Evolutionary conservation across 2,329 filamentous ascomycete genomes (phyloP).

Genomic region (Phoma herbarum): DNA sequence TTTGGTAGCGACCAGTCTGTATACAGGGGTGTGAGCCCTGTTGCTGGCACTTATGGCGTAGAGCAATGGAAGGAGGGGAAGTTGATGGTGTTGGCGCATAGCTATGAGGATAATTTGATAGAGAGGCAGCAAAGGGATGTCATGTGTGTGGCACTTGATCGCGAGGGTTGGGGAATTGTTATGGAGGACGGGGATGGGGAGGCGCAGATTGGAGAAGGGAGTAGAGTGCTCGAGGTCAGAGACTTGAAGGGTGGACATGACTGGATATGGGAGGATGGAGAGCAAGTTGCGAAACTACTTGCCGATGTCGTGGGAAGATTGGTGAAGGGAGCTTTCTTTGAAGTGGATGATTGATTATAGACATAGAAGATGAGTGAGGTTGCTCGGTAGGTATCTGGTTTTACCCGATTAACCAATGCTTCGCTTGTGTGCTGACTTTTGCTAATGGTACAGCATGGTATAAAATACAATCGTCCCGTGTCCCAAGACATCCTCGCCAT

Average conservation of each 20-base stretch:
- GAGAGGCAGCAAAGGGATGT: constrained; percentile 65
- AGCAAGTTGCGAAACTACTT: constrained; percentile 60
- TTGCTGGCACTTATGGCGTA: constrained; percentile 53
- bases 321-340: constrained; percentile 5
- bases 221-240: constrained; percentile 50
- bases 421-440: constrained; percentile 27
- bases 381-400: constrained; percentile 24
- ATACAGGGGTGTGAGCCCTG: constrained; percentile 60
- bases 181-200: constrained; percentile 41
- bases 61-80: constrained; percentile 52
- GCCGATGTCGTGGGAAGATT: constrained; percentile 36
- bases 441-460: constrained; percentile 44
- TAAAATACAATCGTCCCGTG: constrained; percentile 41
- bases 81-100: constrained; percentile 57
- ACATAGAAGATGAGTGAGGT: constrained; percentile 4
- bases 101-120: constrained; percentile 59
- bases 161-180: constrained; percentile 51
- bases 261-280: constrained; percentile 69
- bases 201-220: constrained; percentile 36
- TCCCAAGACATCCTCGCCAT: background rate
- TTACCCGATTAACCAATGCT: constrained; percentile 33
- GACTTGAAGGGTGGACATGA: constrained; percentile 69
- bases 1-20: constrained; percentile 61
- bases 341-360: constrained; percentile 7
- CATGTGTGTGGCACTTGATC: constrained; percentile 62